Evolutionary conservation across 2,329 filamentous ascomycete genomes (phyloP).

Genomic region (Xylariales sp.): DNA sequence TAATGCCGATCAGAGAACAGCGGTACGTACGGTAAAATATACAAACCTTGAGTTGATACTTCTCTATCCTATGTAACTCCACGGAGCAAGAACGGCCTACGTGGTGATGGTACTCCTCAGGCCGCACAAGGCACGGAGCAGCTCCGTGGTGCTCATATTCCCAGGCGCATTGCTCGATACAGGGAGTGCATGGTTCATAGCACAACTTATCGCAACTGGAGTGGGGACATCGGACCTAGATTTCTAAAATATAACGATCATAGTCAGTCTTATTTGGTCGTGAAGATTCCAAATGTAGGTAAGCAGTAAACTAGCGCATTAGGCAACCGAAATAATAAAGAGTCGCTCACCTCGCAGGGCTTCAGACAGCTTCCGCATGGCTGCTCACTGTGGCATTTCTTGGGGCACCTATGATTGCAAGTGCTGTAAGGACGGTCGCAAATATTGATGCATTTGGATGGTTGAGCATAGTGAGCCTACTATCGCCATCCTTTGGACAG

Average conservation of each 20-base stretch:
- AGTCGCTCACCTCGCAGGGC: neutral
- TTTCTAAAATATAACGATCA: neutral
- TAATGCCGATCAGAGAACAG: no score
- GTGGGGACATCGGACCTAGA: constrained; percentile 1
- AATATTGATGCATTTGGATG: constrained; percentile 1
- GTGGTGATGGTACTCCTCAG: no score
- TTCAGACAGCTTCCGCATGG: neutral
- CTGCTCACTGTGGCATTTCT: neutral
- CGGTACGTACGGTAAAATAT: no score
- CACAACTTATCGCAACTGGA: neutral
- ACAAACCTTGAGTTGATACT: no score
- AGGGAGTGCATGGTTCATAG: neutral
- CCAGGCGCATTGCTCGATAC: neutral
- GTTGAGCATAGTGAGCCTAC: neutral
- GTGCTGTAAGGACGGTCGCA: neutral
- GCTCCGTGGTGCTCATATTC: neutral
- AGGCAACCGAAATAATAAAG: neutral
- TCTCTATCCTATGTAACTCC: no score
- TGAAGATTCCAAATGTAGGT: neutral
- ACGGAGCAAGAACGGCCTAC: no score
- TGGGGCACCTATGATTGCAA: constrained; percentile 1
- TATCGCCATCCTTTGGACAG: neutral
- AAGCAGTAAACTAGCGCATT: neutral
- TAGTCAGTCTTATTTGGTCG: neutral
- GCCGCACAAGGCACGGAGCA: neutral